A percentile compares a stretch with the other conserved stretches of the same genome.
Conservation (phyloP, 805 yeast species). For the Saccharomycopsis lassenensis region DNA sequence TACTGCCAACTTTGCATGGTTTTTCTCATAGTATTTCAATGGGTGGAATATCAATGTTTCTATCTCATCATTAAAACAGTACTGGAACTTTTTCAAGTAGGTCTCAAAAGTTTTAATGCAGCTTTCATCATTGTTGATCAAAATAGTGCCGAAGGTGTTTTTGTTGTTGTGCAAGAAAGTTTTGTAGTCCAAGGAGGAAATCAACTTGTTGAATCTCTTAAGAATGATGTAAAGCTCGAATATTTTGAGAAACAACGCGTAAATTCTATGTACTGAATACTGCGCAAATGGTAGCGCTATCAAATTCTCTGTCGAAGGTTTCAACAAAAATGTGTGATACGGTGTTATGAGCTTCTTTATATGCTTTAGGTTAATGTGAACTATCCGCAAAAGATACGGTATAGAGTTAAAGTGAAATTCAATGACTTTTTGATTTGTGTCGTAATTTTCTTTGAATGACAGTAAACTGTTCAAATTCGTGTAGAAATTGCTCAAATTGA, state of each 20-base stretch:
- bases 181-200: constrained; percentile 8
- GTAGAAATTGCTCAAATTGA: constrained; percentile 13
- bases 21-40: constrained; percentile 7
- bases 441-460: constrained; percentile 12
- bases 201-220: constrained; percentile 14
- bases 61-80: constrained; percentile 14
- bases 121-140: constrained; percentile 11
- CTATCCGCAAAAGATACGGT: constrained; percentile 11
- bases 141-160: constrained; percentile 6
- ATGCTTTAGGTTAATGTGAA: constrained; percentile 10
- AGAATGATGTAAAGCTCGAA: constrained; percentile 13
- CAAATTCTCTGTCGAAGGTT: constrained; percentile 9
- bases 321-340: constrained; percentile 11
- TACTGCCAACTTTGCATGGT: not conserved
- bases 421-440: constrained; percentile 12
- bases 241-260: constrained; percentile 10
- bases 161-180: constrained; percentile 8
- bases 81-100: constrained; percentile 16
- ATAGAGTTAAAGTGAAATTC: constrained; percentile 12
- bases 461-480: constrained; percentile 7
- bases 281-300: constrained; percentile 14
- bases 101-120: constrained; percentile 15
- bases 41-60: constrained; percentile 13
- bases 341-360: constrained; percentile 13
- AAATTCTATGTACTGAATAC: constrained; percentile 15